phyloP scores from a whole-genome alignment of 805 yeast species.

The Lipomyces kockii region DNA sequence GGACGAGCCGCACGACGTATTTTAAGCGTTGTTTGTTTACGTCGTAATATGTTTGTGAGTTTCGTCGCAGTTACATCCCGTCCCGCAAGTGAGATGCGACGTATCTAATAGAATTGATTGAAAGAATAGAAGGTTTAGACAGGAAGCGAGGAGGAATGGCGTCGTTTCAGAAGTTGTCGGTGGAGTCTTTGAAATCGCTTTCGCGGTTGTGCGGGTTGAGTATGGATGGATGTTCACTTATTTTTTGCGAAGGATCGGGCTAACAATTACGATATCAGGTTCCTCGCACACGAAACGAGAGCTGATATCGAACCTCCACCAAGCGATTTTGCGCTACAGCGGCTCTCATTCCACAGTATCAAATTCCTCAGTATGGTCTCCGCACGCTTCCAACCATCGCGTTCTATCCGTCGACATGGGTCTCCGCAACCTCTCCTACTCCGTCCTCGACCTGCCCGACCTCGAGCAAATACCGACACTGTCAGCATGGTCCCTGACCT shows the following conservation, averaged over 20 bases:
- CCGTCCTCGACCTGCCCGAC: slow-evolving; percentile 16
- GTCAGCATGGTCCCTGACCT: slow-evolving; percentile 17
- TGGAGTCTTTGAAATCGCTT: slow-evolving; percentile 16
- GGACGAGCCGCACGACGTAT: too few relatives aligned
- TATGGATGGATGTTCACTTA: not conserved
- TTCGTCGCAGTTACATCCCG: too few relatives aligned
- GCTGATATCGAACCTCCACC: slow-evolving; percentile 9
- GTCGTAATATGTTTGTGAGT: too few relatives aligned
- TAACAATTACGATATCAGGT: not conserved
- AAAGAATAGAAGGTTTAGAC: not conserved
- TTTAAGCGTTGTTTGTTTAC: too few relatives aligned
- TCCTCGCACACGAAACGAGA: slow-evolving; percentile 12
- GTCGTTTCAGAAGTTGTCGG: slow-evolving; percentile 13
- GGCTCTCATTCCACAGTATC: not conserved
- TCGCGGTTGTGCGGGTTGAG: slow-evolving; percentile 21
- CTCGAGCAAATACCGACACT: slow-evolving; percentile 1
- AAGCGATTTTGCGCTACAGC: slow-evolving; percentile 5
- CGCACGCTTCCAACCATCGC: not conserved
- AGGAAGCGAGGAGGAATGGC: not conserved
- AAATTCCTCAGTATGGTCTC: not conserved
- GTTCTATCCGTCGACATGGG: slow-evolving; percentile 27
- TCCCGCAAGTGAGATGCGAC: not conserved
- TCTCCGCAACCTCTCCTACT: slow-evolving; percentile 21
- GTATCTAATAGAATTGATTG: not conserved
- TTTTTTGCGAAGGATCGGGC: not conserved